phyloP scores from a whole-genome alignment of 1,284 basidiomycete genomes.

The Cryptococcus sp. region DNA sequence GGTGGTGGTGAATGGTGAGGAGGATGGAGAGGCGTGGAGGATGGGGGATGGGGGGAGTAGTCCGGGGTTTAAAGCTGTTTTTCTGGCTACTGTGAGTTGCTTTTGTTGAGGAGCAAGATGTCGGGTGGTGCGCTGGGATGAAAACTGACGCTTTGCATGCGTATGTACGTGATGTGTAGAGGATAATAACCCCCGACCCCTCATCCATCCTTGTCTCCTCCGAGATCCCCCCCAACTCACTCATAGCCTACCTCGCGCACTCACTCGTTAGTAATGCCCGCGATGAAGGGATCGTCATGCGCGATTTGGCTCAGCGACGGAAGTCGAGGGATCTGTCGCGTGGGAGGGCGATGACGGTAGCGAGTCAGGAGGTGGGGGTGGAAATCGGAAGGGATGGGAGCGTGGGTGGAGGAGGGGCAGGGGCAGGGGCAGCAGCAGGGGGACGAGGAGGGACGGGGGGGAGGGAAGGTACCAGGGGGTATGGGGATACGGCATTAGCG shows the following conservation, averaged over 20 bases:
- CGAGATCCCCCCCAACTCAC: slow-evolving; percentile 59
- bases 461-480: slow-evolving; percentile 9
- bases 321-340: slow-evolving; percentile 15
- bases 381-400: background rate
- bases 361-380: slow-evolving; percentile 39
- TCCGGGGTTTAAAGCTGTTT: slow-evolving; percentile 43
- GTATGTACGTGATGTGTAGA: slow-evolving; percentile 26
- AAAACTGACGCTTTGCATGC: background rate
- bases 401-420: background rate
- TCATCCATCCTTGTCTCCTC: slow-evolving; percentile 68
- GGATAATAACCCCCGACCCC: slow-evolving; percentile 79
- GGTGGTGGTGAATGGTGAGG: slow-evolving; percentile 13
- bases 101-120: too few species aligned
- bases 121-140: too few species aligned
- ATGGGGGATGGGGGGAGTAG: slow-evolving; percentile 44
- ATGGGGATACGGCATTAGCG: slow-evolving; percentile 38
- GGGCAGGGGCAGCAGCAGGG: too few species aligned
- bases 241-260: slow-evolving; percentile 66
- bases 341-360: slow-evolving; percentile 42
- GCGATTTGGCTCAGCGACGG: slow-evolving; percentile 10
- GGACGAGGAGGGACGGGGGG: background rate
- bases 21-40: slow-evolving; percentile 34
- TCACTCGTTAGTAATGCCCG: slow-evolving; percentile 68
- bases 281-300: slow-evolving; percentile 61
- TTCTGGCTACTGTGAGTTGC: slow-evolving; percentile 46